A percentile compares a stretch with the other conserved stretches of the same genome.
These are phyloP conservation scores for Pyrenophora graminea DNA, from an alignment of 2,329 filamentous ascomycete species.

Conservation along the genomic window DNA sequence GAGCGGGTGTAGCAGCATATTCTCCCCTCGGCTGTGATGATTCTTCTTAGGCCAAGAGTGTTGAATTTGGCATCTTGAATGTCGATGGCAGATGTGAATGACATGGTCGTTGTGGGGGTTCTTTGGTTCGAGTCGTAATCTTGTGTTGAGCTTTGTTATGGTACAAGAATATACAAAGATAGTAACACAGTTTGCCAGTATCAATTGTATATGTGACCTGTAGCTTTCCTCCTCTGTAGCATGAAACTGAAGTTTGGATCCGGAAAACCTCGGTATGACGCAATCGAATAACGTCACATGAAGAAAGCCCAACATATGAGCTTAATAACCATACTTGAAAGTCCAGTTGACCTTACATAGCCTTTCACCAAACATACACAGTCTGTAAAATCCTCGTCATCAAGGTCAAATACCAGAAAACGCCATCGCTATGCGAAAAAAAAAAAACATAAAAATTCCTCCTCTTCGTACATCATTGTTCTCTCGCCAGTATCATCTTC, in stretches of 20 bases:
- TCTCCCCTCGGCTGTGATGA: conserved; percentile 30
- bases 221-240: too few relatives aligned
- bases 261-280: conserved; percentile 8
- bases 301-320: not conserved
- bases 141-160: too few relatives aligned
- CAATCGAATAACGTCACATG: conserved; percentile 13
- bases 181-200: too few relatives aligned
- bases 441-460: conserved; percentile 9
- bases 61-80: conserved; percentile 38
- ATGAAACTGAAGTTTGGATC: too few relatives aligned
- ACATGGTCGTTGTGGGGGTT: conserved; percentile 12
- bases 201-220: too few relatives aligned
- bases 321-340: not conserved
- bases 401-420: conserved; percentile 15
- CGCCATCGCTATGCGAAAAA: conserved; percentile 43
- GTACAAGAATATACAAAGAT: too few relatives aligned
- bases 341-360: too few relatives aligned
- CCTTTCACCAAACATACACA: conserved; percentile 1
- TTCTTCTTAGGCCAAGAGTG: conserved; percentile 34
- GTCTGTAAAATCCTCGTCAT: not conserved
- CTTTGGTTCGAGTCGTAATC: not conserved
- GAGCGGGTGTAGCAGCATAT: conserved; percentile 34
- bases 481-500: conserved; percentile 81
- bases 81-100: conserved; percentile 24
- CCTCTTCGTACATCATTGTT: conserved; percentile 53